Conservation (phyloP, 176 grass and related monocot species). For the Carex kokanica region DNA sequence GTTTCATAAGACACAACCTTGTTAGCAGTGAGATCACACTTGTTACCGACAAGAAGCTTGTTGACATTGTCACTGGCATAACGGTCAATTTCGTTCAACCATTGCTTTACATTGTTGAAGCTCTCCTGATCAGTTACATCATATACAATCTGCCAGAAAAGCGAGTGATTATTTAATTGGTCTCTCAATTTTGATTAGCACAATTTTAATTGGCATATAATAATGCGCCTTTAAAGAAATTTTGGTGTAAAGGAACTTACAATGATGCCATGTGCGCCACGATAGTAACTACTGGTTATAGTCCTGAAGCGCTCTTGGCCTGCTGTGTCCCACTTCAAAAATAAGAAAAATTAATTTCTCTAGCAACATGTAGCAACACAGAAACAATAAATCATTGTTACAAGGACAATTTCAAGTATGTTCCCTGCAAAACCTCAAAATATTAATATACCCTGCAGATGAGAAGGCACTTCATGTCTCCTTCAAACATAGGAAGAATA, state of each 20-base stretch:
- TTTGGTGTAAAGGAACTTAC: conserved; percentile 34
- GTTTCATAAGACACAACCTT: conserved; percentile 69
- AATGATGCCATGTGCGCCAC: conserved; percentile 88
- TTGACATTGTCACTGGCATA: conserved; percentile 80
- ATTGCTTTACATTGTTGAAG: conserved; percentile 87
- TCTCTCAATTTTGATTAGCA: not conserved
- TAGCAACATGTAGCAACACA: not conserved
- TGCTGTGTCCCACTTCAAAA: conserved; percentile 76
- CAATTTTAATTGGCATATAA: not conserved
- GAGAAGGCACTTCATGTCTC: not conserved
- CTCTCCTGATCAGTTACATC: conserved; percentile 80
- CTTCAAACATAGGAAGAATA: not conserved
- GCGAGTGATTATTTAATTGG: not conserved
- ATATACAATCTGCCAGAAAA: conserved; percentile 54
- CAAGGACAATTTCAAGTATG: not conserved
- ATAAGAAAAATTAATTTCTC: conserved; percentile 1
- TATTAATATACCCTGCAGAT: not conserved
- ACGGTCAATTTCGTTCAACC: conserved; percentile 80
- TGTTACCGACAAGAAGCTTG: conserved; percentile 88
- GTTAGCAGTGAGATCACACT: conserved; percentile 65
- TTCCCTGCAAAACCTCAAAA: not conserved
- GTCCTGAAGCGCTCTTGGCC: conserved; percentile 91
- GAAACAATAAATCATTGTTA: not conserved
- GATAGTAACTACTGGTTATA: conserved; percentile 89
- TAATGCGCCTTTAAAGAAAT: not conserved